Conservation (phyloP, 805 yeast species). For the Suhomyces sp. region DNA sequence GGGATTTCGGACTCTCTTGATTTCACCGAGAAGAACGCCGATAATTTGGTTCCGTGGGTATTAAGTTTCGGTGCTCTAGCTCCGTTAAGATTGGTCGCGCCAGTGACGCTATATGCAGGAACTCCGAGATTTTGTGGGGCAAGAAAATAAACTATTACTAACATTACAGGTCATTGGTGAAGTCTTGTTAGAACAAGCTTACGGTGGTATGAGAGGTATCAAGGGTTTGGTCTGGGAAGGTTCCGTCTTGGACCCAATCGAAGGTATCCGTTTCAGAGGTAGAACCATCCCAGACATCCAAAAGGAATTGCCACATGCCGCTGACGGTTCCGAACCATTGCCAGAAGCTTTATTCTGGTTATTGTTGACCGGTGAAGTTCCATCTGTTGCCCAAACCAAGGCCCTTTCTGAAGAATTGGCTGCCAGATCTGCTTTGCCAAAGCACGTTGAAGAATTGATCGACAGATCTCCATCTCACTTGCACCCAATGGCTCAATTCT, state of each 20-base stretch:
- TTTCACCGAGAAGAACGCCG: neutral
- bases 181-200: constrained; percentile 43
- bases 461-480: constrained; percentile 63
- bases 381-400: constrained; percentile 56
- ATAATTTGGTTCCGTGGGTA: neutral
- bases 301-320: constrained; percentile 57
- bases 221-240: constrained; percentile 78
- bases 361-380: constrained; percentile 70
- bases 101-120: neutral
- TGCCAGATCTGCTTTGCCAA: constrained; percentile 62
- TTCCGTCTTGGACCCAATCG: constrained; percentile 69
- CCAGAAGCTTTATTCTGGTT: constrained; percentile 81
- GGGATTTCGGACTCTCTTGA: neutral
- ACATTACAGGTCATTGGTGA: constrained; percentile 39
- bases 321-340: constrained; percentile 58
- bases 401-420: constrained; percentile 61
- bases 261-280: constrained; percentile 79
- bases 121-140: neutral
- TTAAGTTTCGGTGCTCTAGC: neutral
- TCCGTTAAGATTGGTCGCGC: neutral
- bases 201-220: constrained; percentile 82
- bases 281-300: constrained; percentile 72
- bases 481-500: constrained; percentile 83
- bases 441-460: constrained; percentile 55
- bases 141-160: neutral